Conservation (phyloP, 805 yeast species). For the Naumovozyma baii region DNA sequence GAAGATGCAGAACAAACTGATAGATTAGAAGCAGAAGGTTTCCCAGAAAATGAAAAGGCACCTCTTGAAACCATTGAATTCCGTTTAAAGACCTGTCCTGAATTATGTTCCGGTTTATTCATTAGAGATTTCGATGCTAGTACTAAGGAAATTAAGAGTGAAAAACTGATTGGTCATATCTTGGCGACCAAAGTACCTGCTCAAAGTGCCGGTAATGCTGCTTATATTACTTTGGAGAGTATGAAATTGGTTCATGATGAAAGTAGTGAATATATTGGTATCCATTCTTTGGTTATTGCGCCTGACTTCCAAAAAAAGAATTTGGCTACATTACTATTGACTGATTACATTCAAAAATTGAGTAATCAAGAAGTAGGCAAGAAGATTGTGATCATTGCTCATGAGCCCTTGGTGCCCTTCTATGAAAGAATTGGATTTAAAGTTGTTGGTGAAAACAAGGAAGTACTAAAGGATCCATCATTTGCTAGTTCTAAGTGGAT, state of each 20-base stretch:
- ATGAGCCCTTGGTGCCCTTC: constrained; percentile 58
- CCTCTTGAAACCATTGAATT: constrained; percentile 53
- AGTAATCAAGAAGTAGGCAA: constrained; percentile 81
- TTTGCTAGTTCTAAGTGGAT: constrained; percentile 28
- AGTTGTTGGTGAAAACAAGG: constrained; percentile 47
- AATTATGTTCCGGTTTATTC: constrained; percentile 80
- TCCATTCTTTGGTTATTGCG: constrained; percentile 73
- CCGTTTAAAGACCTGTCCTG: constrained; percentile 77
- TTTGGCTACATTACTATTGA: constrained; percentile 71
- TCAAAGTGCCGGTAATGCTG: constrained; percentile 6
- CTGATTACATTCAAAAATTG: constrained; percentile 84
- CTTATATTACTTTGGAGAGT: constrained; percentile 23
- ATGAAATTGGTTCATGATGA: constrained; percentile 48
- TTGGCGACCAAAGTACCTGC: constrained; percentile 60
- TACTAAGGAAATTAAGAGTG: constrained; percentile 36
- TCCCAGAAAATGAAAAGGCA: constrained; percentile 63
- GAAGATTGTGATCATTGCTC: constrained; percentile 64
- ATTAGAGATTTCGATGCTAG: constrained; percentile 48
- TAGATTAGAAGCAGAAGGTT: constrained; percentile 57
- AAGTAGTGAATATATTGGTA: constrained; percentile 60
- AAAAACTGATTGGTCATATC: constrained; percentile 67
- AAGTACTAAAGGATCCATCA: constrained; percentile 23
- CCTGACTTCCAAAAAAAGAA: constrained; percentile 74
- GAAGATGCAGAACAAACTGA: constrained; percentile 57
- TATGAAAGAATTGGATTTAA: constrained; percentile 76